Evolutionary conservation across 192 early-diverging fungal species (phyloP).

Genomic region (Glomus cerebriforme): DNA sequence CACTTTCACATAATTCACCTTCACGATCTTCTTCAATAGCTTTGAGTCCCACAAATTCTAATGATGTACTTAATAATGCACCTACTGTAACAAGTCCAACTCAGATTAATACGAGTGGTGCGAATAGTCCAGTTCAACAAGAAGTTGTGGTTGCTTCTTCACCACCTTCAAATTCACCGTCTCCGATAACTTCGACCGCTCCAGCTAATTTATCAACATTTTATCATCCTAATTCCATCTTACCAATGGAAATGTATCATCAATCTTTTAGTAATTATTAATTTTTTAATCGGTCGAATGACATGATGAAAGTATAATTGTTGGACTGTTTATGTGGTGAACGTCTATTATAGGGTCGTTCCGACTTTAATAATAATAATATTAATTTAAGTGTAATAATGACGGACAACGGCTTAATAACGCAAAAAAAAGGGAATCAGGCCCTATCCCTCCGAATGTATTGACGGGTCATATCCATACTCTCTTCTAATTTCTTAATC

Average conservation of each 20-base stretch:
- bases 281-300: neutral
- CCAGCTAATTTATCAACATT: neutral
- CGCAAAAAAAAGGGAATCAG: neutral
- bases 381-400: neutral
- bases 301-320: neutral
- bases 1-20: neutral
- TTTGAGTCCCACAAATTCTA: neutral
- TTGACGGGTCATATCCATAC: neutral
- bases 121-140: neutral
- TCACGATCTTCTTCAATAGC: neutral
- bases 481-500: neutral
- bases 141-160: neutral
- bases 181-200: neutral
- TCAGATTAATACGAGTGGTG: neutral
- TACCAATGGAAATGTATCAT: constrained; percentile 4
- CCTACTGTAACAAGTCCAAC: constrained; percentile 2
- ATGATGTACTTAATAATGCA: neutral
- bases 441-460: neutral
- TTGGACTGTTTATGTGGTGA: neutral
- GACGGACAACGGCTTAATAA: neutral
- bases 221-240: neutral
- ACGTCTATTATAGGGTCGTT: too few species aligned
- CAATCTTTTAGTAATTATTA: neutral
- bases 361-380: neutral
- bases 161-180: neutral